Evolutionary conservation across 75 land plant species (phyloP), one percentile per base, ranked within the genome.

Genomic region (Azolla pinnata): DNA sequence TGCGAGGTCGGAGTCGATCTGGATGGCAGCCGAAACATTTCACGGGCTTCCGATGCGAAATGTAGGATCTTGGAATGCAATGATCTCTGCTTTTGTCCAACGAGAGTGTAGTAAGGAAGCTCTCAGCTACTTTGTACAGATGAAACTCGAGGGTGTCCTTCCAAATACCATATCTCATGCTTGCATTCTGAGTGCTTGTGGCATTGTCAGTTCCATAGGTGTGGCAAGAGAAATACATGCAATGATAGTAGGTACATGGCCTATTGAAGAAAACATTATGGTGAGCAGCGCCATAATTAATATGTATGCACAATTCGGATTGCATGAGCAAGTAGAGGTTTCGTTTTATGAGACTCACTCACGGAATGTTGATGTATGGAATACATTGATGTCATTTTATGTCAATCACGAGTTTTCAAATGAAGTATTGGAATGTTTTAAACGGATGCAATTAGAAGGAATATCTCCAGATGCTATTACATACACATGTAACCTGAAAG

Each of bases 361-460:
- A 32, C 71, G 67, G 44, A 82, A 83, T 74, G 71, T 79, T 26
- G 71, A 73, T 26, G 69, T 83, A 31, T 83, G 86, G 86, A 83
- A 79, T 56, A 24, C 83, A 9, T 73, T 79, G 68, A 76, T 83
- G 38, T 65, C 77, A 18, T 74, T 77, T 29, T 76, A 73, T 45
- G 64, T 68, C 12, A 73, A 73, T 28, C 26, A 16, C 33, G 68
- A 34, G 20, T 53, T 63, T 47, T 58, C 59, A 53, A 29, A 35
- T 20, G 2, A 55, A 51, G 79, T 82, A 50, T 27, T 79, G 24
- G 57, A 56, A 1, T 62, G 68, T 14, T 82, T 82, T 34, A 63
- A 69, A 27, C 64, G 59, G 2, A 82, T 82, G 85, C 44, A 70
- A 35, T 25, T 0, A 2, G 14, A 4, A 48, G 72, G 72, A 0